These are phyloP conservation scores for Fonsecaea pugnacius DNA, from an alignment of 2,329 filamentous ascomycete genomes.

Conservation along the genomic window DNA sequence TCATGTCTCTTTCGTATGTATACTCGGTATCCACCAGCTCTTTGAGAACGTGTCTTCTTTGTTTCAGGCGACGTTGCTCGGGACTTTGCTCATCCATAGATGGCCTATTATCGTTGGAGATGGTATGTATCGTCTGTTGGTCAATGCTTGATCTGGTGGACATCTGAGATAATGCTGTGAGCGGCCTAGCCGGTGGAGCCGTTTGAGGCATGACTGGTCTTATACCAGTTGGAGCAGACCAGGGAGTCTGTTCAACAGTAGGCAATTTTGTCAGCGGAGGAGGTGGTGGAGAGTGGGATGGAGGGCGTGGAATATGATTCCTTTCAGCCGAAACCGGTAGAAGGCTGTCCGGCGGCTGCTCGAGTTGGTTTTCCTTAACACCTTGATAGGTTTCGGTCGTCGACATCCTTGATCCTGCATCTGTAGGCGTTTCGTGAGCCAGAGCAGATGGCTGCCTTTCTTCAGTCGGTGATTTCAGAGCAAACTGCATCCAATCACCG, in stretches of 20 bases:
- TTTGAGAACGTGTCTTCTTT: slow-evolving; percentile 83
- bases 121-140: slow-evolving; percentile 22
- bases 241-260: slow-evolving; percentile 32
- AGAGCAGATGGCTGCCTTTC: slow-evolving; percentile 23
- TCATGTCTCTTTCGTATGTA: slow-evolving; percentile 91
- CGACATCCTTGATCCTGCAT: slow-evolving; percentile 8
- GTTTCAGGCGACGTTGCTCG: slow-evolving; percentile 72
- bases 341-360: neutral
- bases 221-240: slow-evolving; percentile 27
- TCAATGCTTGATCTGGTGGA: slow-evolving; percentile 30
- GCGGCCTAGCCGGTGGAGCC: slow-evolving; percentile 25
- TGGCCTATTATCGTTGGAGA: slow-evolving; percentile 22
- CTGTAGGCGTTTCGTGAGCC: slow-evolving; percentile 17
- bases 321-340: slow-evolving; percentile 6
- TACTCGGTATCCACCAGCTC: slow-evolving; percentile 93
- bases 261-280: slow-evolving; percentile 28
- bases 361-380: neutral
- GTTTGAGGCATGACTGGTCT: slow-evolving; percentile 13
- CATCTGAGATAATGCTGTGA: slow-evolving; percentile 29
- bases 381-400: slow-evolving; percentile 4
- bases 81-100: slow-evolving; percentile 40
- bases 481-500: slow-evolving; percentile 54
- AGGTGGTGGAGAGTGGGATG: slow-evolving; percentile 37
- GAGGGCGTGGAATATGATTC: slow-evolving; percentile 31
- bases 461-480: slow-evolving; percentile 35